These are phyloP conservation scores for Aspergillaceae sp. DNA, from an alignment of 2,329 filamentous ascomycete species.

Conservation along the genomic window DNA sequence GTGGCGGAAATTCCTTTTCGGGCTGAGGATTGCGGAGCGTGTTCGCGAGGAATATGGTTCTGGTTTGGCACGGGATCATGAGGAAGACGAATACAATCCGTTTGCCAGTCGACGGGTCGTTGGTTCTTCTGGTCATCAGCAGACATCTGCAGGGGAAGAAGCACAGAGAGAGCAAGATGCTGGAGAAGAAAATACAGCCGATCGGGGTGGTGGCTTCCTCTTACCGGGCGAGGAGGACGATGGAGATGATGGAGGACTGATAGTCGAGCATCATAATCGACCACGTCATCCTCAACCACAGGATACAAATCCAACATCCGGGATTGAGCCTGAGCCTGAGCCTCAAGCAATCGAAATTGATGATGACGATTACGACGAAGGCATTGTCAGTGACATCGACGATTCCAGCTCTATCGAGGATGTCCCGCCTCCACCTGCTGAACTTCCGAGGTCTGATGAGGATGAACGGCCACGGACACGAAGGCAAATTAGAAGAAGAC, in stretches of 20 bases:
- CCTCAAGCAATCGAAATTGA: not conserved
- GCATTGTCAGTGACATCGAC: not conserved
- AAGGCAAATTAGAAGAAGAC: constrained; percentile 11
- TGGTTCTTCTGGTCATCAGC: not conserved
- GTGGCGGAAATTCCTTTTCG: constrained; percentile 85
- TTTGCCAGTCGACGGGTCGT: constrained; percentile 15
- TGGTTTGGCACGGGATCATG: constrained; percentile 15
- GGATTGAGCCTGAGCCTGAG: not conserved
- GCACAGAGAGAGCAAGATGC: constrained; percentile 2
- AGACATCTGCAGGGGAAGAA: constrained; percentile 7
- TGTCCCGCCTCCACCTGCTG: constrained; percentile 8
- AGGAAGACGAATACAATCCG: constrained; percentile 28
- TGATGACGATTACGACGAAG: constrained; percentile 3
- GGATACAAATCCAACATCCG: not conserved
- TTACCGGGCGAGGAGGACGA: constrained; percentile 23
- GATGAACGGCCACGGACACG: constrained; percentile 14
- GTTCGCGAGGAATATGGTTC: constrained; percentile 69
- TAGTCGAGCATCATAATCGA: constrained; percentile 21
- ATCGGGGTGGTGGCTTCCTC: constrained; percentile 26
- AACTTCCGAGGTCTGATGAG: not conserved
- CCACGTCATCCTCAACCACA: not conserved
- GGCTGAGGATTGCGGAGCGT: constrained; percentile 70
- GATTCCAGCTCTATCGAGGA: constrained; percentile 5
- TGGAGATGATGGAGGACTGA: constrained; percentile 17
- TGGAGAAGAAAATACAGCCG: constrained; percentile 13